Evolutionary conservation across 345 rosid species (phyloP), one percentile per base, ranked within the genome.

Genomic region (Gossypium longicalyx): DNA sequence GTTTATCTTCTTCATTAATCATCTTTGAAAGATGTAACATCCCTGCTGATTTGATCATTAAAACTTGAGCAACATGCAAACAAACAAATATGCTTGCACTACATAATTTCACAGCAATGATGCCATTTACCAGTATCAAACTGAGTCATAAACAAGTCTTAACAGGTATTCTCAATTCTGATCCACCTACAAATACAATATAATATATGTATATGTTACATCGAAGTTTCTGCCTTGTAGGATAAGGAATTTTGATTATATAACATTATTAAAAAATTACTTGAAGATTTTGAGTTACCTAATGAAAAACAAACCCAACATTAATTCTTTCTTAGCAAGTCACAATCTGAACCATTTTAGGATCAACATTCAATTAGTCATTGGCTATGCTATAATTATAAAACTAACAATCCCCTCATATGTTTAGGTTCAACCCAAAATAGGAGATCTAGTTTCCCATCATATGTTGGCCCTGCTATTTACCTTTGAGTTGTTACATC

Each of bases 401-500:
- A 5, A 34, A 34, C 41, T 34, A 34, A 34, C 41, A 34, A 34
- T 34, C 7, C 41, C 41, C 7, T 34, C 41, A 0, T 34, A 34
- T 34, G 41, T 34, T 34, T 34, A 5, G 41, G 41, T 34, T 34
- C 41, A 34, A 34, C 41, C 41, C 41, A 15, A 7, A 13, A 63
- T 1, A 17, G 4, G 16, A 41, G 17, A 65, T 43, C 29, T n/a
- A 16, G 43, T 64, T 64, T 64, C 23, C 71, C 43, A 67, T 5
- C 71, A 10, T 22, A 23, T 12, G 10, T 22, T 48, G 44, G 43
- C 43, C 57, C 43, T 67, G 41, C 43, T 34, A 48, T 22, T 48
- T 49, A 48, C 72, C 57, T 48, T 48, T 48, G 72, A 23, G 57
- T 4, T 48, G 57, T 68, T 68, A 15, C 57, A 68, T 68, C 72